Base-by-base conservation (phyloP, 352 stramenopile genomes). In the Globisporangium canariense region DNA sequence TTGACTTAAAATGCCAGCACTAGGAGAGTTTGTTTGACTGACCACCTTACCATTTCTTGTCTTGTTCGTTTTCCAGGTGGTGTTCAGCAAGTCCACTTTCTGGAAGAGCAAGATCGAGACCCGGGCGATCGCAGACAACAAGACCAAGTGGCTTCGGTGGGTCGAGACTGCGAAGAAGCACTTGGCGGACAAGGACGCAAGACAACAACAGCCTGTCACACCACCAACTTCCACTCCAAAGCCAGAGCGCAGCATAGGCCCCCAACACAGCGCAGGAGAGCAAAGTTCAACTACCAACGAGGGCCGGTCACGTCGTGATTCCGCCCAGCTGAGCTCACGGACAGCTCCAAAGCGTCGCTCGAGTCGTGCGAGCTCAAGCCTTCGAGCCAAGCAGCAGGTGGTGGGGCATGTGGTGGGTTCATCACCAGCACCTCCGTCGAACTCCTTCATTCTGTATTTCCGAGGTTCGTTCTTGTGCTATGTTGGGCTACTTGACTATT, bases 31-130 rank as follows among this genome's bases (percentile, higher is more conserved):
- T 46, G n/a, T 18, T n/a, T 5, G 13, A 46, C 13, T 28, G 1
- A 28, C 2, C 25, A 28, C 25, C 25, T 28, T 28, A 28, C 25
- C 25, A 28, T 28, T 28, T 28, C 25, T 28, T 28, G 25, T 40
- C 34, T 62, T 47, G 34, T 58, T 50, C 6, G 38, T 59, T 22
- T 30, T 47, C 6, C 62, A 85, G 75, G 77, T 95, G 46, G 83
- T 87, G 8, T 95, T 95, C 49, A 77, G 70, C 58, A 92, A 93
- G 63, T 94, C 85, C 22, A 95, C 87, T 34, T 84, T 95, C 59
- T 95, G 87, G 87, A 89, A 86, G 53, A 80, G 86, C 30, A 81
- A 78, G 62, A 95, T 95, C 64, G 81, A 94, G 59, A 64, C 79
- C 10, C 79, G 85, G 20, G 85, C 85, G 57, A 81, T 89, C 16